Conservation (phyloP, 2,329 filamentous ascomycete species). For the Thielaviopsis ethacetica region DNA sequence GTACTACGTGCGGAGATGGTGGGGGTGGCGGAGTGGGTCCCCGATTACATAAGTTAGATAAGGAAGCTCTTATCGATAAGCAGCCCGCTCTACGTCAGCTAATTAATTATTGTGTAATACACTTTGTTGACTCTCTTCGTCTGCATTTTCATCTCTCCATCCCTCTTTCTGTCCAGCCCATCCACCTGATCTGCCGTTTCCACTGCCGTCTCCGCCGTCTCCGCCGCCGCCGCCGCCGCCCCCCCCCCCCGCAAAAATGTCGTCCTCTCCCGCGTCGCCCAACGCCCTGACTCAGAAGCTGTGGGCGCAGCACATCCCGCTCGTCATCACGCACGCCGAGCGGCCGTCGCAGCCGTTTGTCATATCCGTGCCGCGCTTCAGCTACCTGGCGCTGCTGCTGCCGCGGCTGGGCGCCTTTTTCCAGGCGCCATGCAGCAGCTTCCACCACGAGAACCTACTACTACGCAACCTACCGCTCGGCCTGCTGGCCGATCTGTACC, state of each 20-base stretch:
- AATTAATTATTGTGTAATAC: not conserved
- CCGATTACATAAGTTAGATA: not conserved
- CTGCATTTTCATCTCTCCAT: too few species aligned
- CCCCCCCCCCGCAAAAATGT: not conserved
- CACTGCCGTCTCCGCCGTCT: too few species aligned
- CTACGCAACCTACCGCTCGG: conserved; percentile 37
- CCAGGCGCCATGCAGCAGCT: conserved; percentile 37
- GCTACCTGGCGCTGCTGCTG: conserved; percentile 41
- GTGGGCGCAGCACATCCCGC: conserved; percentile 37
- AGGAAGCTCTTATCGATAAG: not conserved
- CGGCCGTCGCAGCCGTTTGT: conserved; percentile 33
- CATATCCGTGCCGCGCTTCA: conserved; percentile 38
- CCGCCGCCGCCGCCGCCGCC: conserved; percentile 19
- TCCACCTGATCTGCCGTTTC: too few species aligned
- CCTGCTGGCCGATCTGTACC: conserved; percentile 40
- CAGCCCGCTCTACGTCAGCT: not conserved
- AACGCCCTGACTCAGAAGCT: conserved; percentile 28
- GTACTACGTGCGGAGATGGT: too few species aligned
- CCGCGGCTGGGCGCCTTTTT: conserved; percentile 39
- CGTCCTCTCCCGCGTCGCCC: not conserved
- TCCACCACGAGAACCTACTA: conserved; percentile 39
- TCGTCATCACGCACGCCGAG: conserved; percentile 36
- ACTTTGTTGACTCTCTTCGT: too few species aligned
- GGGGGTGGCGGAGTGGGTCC: not conserved
- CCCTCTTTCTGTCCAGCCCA: too few species aligned